Evolutionary conservation across 305 asterid species (phyloP), one percentile per base, ranked within the genome.

Genomic region (Fraxinus sp.): DNA sequence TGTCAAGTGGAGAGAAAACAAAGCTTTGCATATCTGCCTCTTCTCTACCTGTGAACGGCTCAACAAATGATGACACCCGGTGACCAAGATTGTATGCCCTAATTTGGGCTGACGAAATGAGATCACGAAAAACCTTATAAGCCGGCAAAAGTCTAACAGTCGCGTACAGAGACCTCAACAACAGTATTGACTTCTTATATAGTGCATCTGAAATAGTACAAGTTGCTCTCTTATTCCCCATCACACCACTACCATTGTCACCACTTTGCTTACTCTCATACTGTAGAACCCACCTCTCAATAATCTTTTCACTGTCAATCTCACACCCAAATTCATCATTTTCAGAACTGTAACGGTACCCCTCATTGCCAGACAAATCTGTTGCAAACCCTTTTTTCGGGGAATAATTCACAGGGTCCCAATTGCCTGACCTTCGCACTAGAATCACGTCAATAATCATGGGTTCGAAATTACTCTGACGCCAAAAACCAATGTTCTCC

Each of bases 221-320:
- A 78, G 84, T 86, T 9, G 90, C 85, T 83, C 97, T 88, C 90
- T 90, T 93, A 80, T 64, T 87, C 84, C 90, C 92, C 20, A 85
- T 72, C 3, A 85, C 81, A 83, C 83, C 82, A 80, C 86, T 85
- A 74, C 85, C 86, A 57, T 22, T 79, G 59, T 79, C 88, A 85
- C 83, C 79, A 52, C 76, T 83, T 90, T 87, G 90, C 88, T 89
- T 93, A 88, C 89, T 90, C 89, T 93, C 98, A 82, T 91, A 94
- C 84, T 91, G 94, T 81, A 94, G 75, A 84, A 94, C 85, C 98
- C 98, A 94, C 86, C 98, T 92, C 93, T 94, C 98, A 78, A 94
- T 84, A 30, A 94, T 87, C 90, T 88, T 92, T 74, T 91, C 97
- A n/a, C 80, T 89, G 84, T 79, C 88, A 14, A 57, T 85, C 83